Conservation (phyloP, 352 stramenopile species). For the Pilasporangium apinafurcum region DNA sequence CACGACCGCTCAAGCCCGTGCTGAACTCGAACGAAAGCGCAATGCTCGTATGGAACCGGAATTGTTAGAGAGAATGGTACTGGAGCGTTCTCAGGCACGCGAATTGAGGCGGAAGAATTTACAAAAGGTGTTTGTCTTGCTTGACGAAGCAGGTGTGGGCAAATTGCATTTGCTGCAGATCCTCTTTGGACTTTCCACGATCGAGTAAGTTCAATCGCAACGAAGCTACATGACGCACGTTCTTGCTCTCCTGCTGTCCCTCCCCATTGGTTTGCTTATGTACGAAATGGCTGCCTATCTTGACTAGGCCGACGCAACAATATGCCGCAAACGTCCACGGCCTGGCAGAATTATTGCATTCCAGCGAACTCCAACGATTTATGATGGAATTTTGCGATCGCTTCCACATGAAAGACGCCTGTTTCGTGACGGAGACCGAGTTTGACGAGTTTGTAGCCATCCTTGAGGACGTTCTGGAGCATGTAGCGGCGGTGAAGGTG, state of each 20-base stretch:
- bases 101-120: constrained; percentile 27
- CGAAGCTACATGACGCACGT: not conserved
- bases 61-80: constrained; percentile 34
- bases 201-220: constrained; percentile 29
- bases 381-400: constrained; percentile 47
- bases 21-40: constrained; percentile 25
- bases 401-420: constrained; percentile 9
- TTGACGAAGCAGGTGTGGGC: constrained; percentile 25
- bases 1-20: constrained; percentile 35
- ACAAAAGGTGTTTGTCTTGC: constrained; percentile 40
- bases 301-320: constrained; percentile 22
- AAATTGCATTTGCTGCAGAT: constrained; percentile 50
- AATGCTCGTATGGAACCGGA: constrained; percentile 41
- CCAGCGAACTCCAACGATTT: constrained; percentile 45
- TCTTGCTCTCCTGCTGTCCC: not conserved
- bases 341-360: constrained; percentile 32
- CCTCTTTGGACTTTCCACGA: constrained; percentile 44
- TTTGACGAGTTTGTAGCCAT: constrained; percentile 51
- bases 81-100: constrained; percentile 9
- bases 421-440: constrained; percentile 23
- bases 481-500: constrained; percentile 29
- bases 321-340: constrained; percentile 33
- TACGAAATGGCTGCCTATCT: too few relatives aligned
- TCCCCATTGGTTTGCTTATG: too few relatives aligned
- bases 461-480: constrained; percentile 47